These are phyloP conservation scores for Miscanthus lutarioriparius DNA, from an alignment of 176 grass and related monocot genomes.

Conservation along the genomic window DNA sequence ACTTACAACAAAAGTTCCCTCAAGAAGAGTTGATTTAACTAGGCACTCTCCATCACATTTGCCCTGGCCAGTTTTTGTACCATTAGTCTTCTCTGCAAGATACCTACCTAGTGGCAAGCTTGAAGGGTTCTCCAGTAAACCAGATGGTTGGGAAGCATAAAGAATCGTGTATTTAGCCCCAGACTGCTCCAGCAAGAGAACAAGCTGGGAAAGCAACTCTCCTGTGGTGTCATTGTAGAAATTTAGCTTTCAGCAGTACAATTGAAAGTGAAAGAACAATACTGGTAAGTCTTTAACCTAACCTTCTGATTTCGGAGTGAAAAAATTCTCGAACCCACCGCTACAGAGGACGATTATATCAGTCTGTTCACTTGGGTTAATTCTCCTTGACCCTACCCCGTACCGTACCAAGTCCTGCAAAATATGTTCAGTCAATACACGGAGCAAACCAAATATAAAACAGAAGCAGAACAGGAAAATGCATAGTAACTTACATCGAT, in stretches of 20 bases:
- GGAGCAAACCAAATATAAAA: background rate
- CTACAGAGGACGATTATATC: conserved; percentile 69
- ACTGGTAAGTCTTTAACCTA: conserved; percentile 21
- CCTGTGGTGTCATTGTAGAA: conserved; percentile 44
- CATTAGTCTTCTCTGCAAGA: conserved; percentile 66
- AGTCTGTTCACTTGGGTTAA: conserved; percentile 40
- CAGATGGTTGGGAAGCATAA: conserved; percentile 74
- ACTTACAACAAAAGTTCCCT: conserved; percentile 96
- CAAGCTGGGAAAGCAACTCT: conserved; percentile 70
- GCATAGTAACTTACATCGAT: conserved; percentile 46
- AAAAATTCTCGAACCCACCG: conserved; percentile 51
- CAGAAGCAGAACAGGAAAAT: background rate
- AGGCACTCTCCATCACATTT: conserved; percentile 75
- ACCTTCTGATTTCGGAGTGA: conserved; percentile 71
- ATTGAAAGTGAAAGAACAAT: conserved; percentile 12
- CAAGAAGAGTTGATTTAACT: conserved; percentile 83
- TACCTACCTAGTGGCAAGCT: conserved; percentile 52
- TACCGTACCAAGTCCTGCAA: conserved; percentile 61
- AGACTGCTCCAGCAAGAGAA: conserved; percentile 48
- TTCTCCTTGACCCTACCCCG: conserved; percentile 43
- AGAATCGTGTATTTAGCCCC: conserved; percentile 76
- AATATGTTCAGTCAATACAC: background rate
- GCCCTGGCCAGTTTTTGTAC: conserved; percentile 40
- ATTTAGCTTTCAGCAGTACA: background rate
- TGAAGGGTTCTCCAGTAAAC: conserved; percentile 39